Percentiles rank a stretch among this genome's conserved stretches.
Conservation (phyloP, 192 early-diverging fungal genomes). For the Podila verticillata region DNA sequence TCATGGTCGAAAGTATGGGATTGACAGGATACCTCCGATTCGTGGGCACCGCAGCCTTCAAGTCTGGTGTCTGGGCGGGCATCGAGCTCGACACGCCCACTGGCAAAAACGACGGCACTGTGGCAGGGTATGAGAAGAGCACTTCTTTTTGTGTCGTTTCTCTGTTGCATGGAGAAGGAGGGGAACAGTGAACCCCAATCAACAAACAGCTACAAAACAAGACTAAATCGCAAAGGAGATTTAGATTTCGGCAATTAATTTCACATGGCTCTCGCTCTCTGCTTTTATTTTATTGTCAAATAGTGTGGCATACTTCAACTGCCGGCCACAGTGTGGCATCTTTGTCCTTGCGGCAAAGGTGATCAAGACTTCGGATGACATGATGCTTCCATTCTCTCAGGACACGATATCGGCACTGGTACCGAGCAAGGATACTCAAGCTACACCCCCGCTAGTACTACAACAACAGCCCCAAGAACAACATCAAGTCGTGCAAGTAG, state of each 20-base stretch:
- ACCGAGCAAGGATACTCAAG: too few species aligned
- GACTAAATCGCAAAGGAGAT: neutral
- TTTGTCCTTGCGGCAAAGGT: conserved; percentile 77
- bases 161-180: neutral
- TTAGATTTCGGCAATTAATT: neutral
- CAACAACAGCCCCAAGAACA: conserved; percentile 11
- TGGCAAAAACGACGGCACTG: conserved; percentile 86
- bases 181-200: conserved; percentile 1
- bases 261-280: neutral
- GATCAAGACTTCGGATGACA: conserved; percentile 13
- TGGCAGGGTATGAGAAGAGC: conserved; percentile 61
- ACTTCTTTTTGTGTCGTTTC: neutral
- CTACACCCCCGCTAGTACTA: neutral
- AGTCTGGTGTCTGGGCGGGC: conserved; percentile 82
- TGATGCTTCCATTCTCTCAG: conserved; percentile 11
- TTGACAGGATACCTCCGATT: conserved; percentile 77
- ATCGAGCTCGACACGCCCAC: conserved; percentile 76
- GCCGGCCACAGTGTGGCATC: conserved; percentile 73
- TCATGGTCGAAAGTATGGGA: conserved; percentile 69
- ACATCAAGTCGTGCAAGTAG: conserved; percentile 14
- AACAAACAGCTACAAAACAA: neutral
- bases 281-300: neutral
- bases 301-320: conserved; percentile 76
- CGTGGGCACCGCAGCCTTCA: conserved; percentile 77
- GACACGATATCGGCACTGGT: neutral